Conservation (phyloP, 805 yeast species). For the Scheffersomyces stipitis region DNA sequence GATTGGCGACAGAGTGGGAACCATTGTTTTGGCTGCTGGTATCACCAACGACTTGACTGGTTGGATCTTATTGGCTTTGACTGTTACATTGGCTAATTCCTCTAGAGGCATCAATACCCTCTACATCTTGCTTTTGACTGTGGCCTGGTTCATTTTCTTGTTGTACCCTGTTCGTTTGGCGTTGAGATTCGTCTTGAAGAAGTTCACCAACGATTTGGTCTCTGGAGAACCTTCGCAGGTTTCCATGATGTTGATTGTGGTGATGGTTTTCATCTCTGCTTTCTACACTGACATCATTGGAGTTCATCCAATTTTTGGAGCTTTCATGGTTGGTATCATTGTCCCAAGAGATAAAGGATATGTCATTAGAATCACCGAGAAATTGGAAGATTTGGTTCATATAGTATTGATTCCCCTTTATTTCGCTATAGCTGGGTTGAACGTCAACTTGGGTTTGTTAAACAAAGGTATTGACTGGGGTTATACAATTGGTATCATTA, state of each 20-base stretch:
- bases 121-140: slow-evolving; percentile 62
- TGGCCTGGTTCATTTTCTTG: slow-evolving; percentile 68
- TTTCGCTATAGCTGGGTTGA: slow-evolving; percentile 77
- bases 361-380: slow-evolving; percentile 66
- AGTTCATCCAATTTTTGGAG: slow-evolving; percentile 85
- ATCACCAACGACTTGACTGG: slow-evolving; percentile 77
- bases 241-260: slow-evolving; percentile 54
- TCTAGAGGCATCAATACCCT: slow-evolving; percentile 66
- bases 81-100: slow-evolving; percentile 75
- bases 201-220: slow-evolving; percentile 53
- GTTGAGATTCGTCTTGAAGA: slow-evolving; percentile 45
- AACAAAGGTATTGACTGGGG: slow-evolving; percentile 76
- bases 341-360: slow-evolving; percentile 77
- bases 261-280: slow-evolving; percentile 62
- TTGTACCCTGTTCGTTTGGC: slow-evolving; percentile 55
- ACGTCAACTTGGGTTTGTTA: slow-evolving; percentile 63
- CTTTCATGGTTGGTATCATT: slow-evolving; percentile 72
- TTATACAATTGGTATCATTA: slow-evolving; percentile 65
- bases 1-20: slow-evolving; percentile 69
- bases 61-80: slow-evolving; percentile 76
- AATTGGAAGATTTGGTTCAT: slow-evolving; percentile 76
- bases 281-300: slow-evolving; percentile 84
- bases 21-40: slow-evolving; percentile 77
- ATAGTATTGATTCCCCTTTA: slow-evolving; percentile 72
- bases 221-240: slow-evolving; percentile 63